Evolutionary conservation across 1,284 basidiomycete species (phyloP).

Genomic region (Austroboletus olivaceoglutinosus): DNA sequence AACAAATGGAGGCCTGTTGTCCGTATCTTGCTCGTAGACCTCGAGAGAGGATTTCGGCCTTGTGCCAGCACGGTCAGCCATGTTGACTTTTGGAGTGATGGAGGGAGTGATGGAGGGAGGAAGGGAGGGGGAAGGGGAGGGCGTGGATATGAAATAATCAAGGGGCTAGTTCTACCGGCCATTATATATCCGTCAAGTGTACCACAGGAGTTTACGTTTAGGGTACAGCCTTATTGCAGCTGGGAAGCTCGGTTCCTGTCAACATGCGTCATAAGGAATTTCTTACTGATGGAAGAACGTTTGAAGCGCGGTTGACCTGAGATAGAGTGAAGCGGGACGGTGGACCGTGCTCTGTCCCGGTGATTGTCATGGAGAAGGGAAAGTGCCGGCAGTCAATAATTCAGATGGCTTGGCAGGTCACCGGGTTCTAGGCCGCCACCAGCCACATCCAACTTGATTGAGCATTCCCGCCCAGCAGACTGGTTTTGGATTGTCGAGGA

Average conservation of each 20-base stretch:
- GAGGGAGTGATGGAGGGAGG: too few species aligned
- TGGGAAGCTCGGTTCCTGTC: neutral
- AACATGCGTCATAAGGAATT: neutral
- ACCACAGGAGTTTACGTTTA: conserved; percentile 8
- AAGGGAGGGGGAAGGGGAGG: neutral
- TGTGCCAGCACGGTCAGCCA: conserved; percentile 9
- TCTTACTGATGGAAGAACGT: conserved; percentile 17
- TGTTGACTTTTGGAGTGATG: conserved; percentile 1
- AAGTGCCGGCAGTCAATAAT: too few species aligned
- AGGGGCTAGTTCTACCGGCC: neutral
- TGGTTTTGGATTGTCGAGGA: neutral
- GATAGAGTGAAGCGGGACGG: neutral
- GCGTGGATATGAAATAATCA: neutral
- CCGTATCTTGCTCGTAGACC: conserved; percentile 45
- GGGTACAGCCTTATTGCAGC: conserved; percentile 8
- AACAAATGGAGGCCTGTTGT: conserved; percentile 44
- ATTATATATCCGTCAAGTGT: conserved; percentile 22
- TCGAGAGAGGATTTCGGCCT: conserved; percentile 32
- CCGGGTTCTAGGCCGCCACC: neutral
- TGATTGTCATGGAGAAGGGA: conserved; percentile 14
- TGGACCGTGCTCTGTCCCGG: neutral
- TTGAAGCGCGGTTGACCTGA: conserved; percentile 4
- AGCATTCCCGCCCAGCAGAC: neutral
- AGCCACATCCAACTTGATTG: neutral
- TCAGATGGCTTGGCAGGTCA: too few species aligned